phyloP scores from a whole-genome alignment of 768 basidiomycete genomes.

The Coprinopsis cinerea region DNA sequence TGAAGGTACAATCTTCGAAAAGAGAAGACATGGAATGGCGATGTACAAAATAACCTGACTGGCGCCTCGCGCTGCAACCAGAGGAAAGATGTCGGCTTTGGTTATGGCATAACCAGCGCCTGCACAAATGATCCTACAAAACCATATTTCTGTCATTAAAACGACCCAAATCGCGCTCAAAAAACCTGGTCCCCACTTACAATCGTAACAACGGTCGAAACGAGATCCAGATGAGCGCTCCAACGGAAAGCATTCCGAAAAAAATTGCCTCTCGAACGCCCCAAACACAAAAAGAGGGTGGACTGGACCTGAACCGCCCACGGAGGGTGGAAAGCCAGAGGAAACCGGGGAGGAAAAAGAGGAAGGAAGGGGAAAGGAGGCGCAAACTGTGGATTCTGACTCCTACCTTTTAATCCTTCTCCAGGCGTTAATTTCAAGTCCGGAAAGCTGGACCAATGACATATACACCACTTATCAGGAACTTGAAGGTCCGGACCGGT shows the following conservation, averaged over 20 bases:
- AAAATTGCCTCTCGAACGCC: neutral
- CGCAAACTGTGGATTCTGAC: too few relatives aligned
- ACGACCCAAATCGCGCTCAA: neutral
- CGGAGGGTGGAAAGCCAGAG: too few relatives aligned
- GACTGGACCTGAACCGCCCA: too few relatives aligned
- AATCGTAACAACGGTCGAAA: slow-evolving; percentile 53
- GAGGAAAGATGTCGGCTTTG: slow-evolving; percentile 54
- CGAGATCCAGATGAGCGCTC: slow-evolving; percentile 59
- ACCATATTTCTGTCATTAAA: slow-evolving; percentile 3
- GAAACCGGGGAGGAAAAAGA: too few relatives aligned
- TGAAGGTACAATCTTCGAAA: slow-evolving; percentile 67
- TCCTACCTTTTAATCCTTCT: too few relatives aligned
- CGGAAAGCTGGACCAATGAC: too few relatives aligned
- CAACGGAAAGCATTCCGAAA: slow-evolving; percentile 17
- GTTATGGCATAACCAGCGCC: slow-evolving; percentile 52
- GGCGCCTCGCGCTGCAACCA: slow-evolving; percentile 49
- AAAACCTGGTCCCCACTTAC: slow-evolving; percentile 28
- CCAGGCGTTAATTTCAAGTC: too few relatives aligned
- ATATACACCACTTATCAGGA: too few relatives aligned
- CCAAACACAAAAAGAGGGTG: too few relatives aligned
- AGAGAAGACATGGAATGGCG: slow-evolving; percentile 57
- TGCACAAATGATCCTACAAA: slow-evolving; percentile 46
- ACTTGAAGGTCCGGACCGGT: neutral
- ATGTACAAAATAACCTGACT: slow-evolving; percentile 63
- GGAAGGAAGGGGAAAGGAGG: too few relatives aligned